A percentile compares a stretch with the other conserved stretches of the same genome.
Conservation (phyloP, 75 land plant species). For the Cupressus sempervirens region DNA sequence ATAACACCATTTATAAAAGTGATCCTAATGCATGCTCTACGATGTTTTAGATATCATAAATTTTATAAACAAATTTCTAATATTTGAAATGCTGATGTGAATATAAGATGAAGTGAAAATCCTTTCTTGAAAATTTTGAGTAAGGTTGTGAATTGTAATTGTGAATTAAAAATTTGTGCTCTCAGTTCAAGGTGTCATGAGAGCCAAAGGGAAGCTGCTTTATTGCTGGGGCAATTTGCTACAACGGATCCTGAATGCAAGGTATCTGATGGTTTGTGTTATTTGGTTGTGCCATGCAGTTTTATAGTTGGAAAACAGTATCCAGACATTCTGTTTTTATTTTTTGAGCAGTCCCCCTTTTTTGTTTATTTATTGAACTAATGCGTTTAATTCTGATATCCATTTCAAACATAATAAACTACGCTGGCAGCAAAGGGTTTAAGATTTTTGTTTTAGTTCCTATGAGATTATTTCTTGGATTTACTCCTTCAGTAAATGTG, state of each 20-base stretch:
- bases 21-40: not conserved
- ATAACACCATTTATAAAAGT: not conserved
- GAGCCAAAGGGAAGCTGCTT: constrained; percentile 96
- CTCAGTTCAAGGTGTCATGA: constrained; percentile 89
- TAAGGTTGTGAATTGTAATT: not conserved
- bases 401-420: not conserved
- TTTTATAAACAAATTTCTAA: not conserved
- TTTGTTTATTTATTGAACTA: not conserved
- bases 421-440: not conserved
- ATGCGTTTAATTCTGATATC: not conserved
- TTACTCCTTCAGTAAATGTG: not conserved
- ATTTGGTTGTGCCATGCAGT: not conserved
- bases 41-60: not conserved
- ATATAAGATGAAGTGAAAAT: not conserved
- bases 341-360: not conserved
- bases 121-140: not conserved
- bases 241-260: constrained; percentile 98
- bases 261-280: constrained; percentile 31
- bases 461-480: not conserved
- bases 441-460: not conserved
- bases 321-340: not conserved
- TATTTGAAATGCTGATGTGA: not conserved
- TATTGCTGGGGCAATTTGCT: constrained; percentile 96
- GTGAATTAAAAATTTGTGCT: not conserved
- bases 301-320: not conserved